Base-by-base conservation (phyloP, 345 rosid species). In the Eucalyptus albens region DNA sequence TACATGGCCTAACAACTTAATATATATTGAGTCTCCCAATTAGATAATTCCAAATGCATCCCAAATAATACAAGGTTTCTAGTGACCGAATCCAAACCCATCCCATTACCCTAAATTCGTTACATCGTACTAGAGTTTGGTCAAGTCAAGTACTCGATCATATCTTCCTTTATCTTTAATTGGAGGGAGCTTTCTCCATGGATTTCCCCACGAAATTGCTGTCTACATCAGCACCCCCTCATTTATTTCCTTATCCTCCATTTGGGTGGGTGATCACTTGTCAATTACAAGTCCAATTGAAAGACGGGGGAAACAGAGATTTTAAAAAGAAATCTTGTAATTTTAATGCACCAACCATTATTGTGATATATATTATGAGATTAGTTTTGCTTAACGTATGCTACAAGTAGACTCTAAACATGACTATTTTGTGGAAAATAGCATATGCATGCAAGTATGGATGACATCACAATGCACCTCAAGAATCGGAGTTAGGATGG, bases 331-430 rank as follows among this genome's bases (percentile, higher is more conserved):
- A 7, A 15, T n/a, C 1, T 17, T 0, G 21, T n/a, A 8, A 15
- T n/a, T 67, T n/a, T 4, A 67, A 67, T n/a, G 21, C 19, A n/a
- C 6, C 19, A 0, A 31, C 3, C 40, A 67, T 31, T 67, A 17
- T 8, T 1, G 22, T 4, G 6, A 67, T 15, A 0, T 31, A 27
- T 0, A 2, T 62, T 62, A 27, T 7, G 8, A 62, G 33, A 62
- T 62, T 62, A 62, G 17, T 12, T 62, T 0, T 12, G 31, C 69
- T 62, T 6, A 29, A 27, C 4, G 4, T 29, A 13, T 62, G 17
- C 33, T 12, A 60, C 31, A 27, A 60, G 15, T 11, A 60, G 31
- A 60, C 44, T 72, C 27, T 77, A 42, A 11, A 77, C 47, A 37
- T 6, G 45, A 37, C 47, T 72, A 42, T 37, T 19, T 33, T 3